Evolutionary conservation across 2,329 filamentous ascomycete species (phyloP).

Genomic region (Leptosphaerulina australis): DNA sequence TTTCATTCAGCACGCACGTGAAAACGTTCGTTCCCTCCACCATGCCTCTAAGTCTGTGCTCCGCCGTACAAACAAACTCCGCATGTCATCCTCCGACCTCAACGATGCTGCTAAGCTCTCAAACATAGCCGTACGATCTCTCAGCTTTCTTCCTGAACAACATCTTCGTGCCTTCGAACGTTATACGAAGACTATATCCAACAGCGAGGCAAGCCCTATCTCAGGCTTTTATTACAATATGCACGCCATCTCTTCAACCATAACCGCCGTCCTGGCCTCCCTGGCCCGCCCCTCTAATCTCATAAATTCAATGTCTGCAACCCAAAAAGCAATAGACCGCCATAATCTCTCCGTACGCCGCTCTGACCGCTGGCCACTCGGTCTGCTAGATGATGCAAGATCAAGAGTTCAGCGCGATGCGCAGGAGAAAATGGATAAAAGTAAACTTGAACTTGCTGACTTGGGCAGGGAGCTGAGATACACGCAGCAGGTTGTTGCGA

Average conservation of each 20-base stretch:
- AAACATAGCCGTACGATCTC: constrained; percentile 59
- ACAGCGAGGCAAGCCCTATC: constrained; percentile 74
- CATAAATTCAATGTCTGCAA: constrained; percentile 74
- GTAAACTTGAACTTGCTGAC: constrained; percentile 71
- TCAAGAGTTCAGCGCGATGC: constrained; percentile 82
- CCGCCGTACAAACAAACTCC: constrained; percentile 75
- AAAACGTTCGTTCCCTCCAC: constrained; percentile 85
- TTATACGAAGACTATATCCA: constrained; percentile 70
- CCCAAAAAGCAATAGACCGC: constrained; percentile 78
- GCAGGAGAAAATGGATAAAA: constrained; percentile 76
- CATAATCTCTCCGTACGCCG: constrained; percentile 75
- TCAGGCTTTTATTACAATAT: constrained; percentile 76
- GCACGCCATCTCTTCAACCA: constrained; percentile 80
- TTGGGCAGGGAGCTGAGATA: constrained; percentile 84
- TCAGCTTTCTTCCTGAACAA: constrained; percentile 69
- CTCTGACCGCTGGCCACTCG: constrained; percentile 78
- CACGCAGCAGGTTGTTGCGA: constrained; percentile 90
- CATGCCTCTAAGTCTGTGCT: constrained; percentile 82
- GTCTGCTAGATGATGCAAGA: constrained; percentile 84
- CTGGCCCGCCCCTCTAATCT: constrained; percentile 79
- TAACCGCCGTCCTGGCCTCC: constrained; percentile 78
- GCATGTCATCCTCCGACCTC: constrained; percentile 69
- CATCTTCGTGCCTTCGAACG: constrained; percentile 74
- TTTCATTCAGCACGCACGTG: constrained; percentile 87
- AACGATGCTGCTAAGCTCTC: constrained; percentile 66